Evolutionary conservation across 2,329 filamentous ascomycete species (phyloP), one percentile per base, ranked within the genome.

Genomic region (Penicillium sp.): DNA sequence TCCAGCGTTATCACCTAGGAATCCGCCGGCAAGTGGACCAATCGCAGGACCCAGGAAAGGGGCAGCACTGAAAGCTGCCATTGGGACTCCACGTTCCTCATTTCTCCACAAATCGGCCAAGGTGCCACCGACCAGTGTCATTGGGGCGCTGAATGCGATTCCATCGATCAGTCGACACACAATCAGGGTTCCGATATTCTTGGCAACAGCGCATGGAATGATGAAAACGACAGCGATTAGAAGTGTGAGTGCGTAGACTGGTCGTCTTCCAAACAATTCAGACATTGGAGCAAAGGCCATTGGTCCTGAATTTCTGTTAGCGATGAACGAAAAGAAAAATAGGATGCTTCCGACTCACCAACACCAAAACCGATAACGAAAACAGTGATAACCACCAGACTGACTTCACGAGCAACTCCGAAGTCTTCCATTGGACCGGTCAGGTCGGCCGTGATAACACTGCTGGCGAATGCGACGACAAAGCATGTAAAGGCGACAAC

Each of bases 301-400:
- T 2, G 90, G 91, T 0, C 88, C 83, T 83, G 53, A 14, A 29
- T 16, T 21, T 13, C 13, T 34, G 34, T 67, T 39, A 70, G 56
- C 23, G 37, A 24, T 28, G 28, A 14, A 42, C 7, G 31, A 13
- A 14, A 16, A 36, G 48, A 31, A 36, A 44, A 14, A 18, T 46
- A 10, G 43, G 24, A 11, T 21, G 36, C 16, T 31, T 13, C n/a
- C 11, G 13, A 63, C 62, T 58, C 76, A 80, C 87, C 90, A 48
- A 94, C 77, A 65, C 90, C 90, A 63, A 94, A 94, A 2, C 91
- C 91, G 29, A 93, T 77, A 33, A 94, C 90, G 58, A 94, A 94
- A 1, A 94, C 75, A 0, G 87, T 87, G 55, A 95, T 86, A 19
- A 82, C 85, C 1, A 94, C 74, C 10, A 94, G 77, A 0, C 86